Percentiles rank a stretch among this genome's conserved stretches.
Conservation (phyloP, 129 eudicot genomes). For the Oenanthe sinensis region DNA sequence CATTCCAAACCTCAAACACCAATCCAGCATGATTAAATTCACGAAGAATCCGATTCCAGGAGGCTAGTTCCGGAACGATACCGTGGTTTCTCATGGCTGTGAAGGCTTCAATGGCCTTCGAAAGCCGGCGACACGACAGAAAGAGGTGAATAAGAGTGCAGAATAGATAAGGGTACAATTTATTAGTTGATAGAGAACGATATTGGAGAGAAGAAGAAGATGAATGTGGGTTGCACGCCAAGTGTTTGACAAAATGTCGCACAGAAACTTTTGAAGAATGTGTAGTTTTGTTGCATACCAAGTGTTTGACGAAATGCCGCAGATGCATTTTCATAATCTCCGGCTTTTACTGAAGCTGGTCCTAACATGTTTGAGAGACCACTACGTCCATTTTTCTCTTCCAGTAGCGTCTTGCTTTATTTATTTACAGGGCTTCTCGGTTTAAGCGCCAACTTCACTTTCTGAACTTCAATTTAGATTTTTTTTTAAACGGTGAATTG, state of each 20-base stretch:
- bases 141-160: slow-evolving; percentile 72
- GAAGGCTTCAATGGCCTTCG: slow-evolving; percentile 49
- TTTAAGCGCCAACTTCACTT: neutral
- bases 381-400: neutral
- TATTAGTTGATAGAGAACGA: slow-evolving; percentile 6
- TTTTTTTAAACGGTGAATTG: too few relatives aligned
- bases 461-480: neutral
- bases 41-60: slow-evolving; percentile 46
- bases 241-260: neutral
- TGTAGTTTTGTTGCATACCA: neutral
- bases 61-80: slow-evolving; percentile 25
- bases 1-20: slow-evolving; percentile 50
- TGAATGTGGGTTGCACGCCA: neutral
- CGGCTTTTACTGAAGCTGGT: neutral
- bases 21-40: slow-evolving; percentile 55
- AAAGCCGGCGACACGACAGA: slow-evolving; percentile 51
- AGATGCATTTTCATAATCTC: neutral
- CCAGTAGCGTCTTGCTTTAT: neutral
- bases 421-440: neutral
- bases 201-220: slow-evolving; percentile 4
- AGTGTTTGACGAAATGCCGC: neutral
- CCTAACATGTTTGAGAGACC: neutral
- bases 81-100: slow-evolving; percentile 40
- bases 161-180: slow-evolving; percentile 48
- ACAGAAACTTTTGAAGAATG: neutral